phyloP scores from a whole-genome alignment of 495 filamentous ascomycete species.

The Tuber calosporum region DNA sequence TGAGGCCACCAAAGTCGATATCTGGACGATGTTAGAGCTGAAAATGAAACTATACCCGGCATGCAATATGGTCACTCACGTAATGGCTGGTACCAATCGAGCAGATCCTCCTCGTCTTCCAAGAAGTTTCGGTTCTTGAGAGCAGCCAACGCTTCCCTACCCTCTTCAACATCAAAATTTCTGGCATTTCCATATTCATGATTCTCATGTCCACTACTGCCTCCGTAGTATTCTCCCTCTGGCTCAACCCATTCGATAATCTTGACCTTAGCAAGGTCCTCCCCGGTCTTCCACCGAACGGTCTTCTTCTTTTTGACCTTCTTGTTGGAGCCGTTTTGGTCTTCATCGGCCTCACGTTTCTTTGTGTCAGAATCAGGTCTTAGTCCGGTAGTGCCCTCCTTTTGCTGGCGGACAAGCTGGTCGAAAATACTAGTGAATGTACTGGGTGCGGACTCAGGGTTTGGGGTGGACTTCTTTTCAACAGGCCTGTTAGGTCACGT shows the following conservation, averaged over 20 bases:
- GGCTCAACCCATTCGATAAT: conserved; percentile 42
- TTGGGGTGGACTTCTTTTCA: conserved; percentile 35
- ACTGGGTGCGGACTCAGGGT: conserved; percentile 19
- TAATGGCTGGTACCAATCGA: conserved; percentile 41
- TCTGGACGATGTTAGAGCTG: conserved; percentile 12
- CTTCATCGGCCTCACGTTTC: conserved; percentile 35
- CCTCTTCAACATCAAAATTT: conserved; percentile 41
- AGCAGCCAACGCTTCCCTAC: conserved; percentile 39
- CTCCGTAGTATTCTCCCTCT: conserved; percentile 42
- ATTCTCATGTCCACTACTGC: conserved; percentile 38
- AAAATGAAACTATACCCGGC: neutral
- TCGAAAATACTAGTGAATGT: conserved; percentile 42
- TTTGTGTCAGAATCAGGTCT: conserved; percentile 35
- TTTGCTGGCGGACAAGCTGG: conserved; percentile 39
- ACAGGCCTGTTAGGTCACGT: conserved; percentile 39
- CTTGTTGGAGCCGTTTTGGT: conserved; percentile 38
- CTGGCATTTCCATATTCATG: conserved; percentile 39
- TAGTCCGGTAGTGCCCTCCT: conserved; percentile 33
- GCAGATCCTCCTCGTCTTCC: conserved; percentile 41
- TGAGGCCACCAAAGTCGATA: conserved; percentile 38
- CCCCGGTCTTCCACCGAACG: conserved; percentile 41
- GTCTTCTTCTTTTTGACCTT: conserved; percentile 42
- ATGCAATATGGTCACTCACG: conserved; percentile 16
- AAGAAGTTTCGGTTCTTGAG: conserved; percentile 41
- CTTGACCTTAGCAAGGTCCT: conserved; percentile 39